Base-by-base conservation (phyloP, 106 monocot genomes). In the Ottelia alismoides region DNA sequence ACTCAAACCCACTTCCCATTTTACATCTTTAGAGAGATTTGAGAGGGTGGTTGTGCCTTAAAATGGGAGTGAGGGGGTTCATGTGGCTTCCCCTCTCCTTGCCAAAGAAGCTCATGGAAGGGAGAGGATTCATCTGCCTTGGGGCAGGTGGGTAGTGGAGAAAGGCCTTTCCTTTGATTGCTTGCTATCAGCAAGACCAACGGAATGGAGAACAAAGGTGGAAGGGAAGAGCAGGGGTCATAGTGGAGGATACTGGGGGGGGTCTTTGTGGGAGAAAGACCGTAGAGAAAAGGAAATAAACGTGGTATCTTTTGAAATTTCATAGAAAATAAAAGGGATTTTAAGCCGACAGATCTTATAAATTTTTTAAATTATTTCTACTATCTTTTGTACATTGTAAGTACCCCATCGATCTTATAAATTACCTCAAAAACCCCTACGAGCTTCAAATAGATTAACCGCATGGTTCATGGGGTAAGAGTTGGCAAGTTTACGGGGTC, bases 1-100 rank as follows among this genome's bases (percentile, higher is more conserved):
- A 68, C 31, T 72, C 57, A 63, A 69, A 73, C 64, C 67, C 80
- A 81, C 74, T 57, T 20, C 56, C 30, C 11, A 55, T 30, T 30
- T 30, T 55, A 14, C 35, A 6, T 40, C 35, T 6, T 6, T 14
- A 40, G 35, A 40, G 4, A 40, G 4, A 40, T 40, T 40, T 6
- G 9, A 4, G 14, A 14, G 14, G 14, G 35, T 40, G 4, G 4
- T 40, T 40, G 4, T 6, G 35, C 4, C 14, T 6, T 4, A 6
- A 40, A 14, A 6, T 6, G 35, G 14, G 9, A 40, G 35, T 6
- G 4, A 40, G 9, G 14, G 35, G 14, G 4, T 40, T 6, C 4
- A 14, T 4, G 35, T 6, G 4, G 35, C 9, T 14, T 40, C 14
- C 4, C 14, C 14, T 40, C 35, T 40, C 35, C 14, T 40, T 14